Evolutionary conservation across 2,329 filamentous ascomycete species (phyloP).

Genomic region (Periconia digitata): DNA sequence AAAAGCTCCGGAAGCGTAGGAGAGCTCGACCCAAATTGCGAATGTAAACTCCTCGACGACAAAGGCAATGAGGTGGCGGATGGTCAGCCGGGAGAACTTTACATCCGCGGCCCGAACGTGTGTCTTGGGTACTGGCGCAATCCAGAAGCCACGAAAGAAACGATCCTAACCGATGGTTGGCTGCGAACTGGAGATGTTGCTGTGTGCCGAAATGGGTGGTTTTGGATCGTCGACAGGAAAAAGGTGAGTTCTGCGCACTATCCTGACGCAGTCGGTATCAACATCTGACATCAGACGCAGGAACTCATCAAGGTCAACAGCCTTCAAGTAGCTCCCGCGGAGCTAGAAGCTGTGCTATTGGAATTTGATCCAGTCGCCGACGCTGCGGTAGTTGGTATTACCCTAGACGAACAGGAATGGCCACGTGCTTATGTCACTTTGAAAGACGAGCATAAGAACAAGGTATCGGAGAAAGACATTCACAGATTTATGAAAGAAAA

Average conservation of each 20-base stretch:
- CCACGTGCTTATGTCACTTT: constrained; percentile 57
- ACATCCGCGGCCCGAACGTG: constrained; percentile 45
- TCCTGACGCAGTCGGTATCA: background rate
- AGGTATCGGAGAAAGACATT: constrained; percentile 27
- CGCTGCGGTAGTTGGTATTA: constrained; percentile 58
- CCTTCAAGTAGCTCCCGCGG: constrained; percentile 40
- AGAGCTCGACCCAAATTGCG: constrained; percentile 43
- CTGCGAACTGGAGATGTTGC: constrained; percentile 41
- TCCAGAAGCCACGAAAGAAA: constrained; percentile 41
- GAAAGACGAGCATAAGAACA: constrained; percentile 49
- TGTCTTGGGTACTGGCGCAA: constrained; percentile 48
- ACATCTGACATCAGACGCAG: constrained; percentile 8
- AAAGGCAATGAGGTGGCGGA: constrained; percentile 44
- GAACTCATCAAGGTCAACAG: constrained; percentile 49
- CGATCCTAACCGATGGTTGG: constrained; percentile 43
- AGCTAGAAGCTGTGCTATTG: constrained; percentile 54
- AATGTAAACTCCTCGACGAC: constrained; percentile 47
- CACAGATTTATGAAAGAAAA: constrained; percentile 45
- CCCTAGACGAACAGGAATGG: constrained; percentile 53
- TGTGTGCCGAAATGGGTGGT: constrained; percentile 35
- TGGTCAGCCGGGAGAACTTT: constrained; percentile 43
- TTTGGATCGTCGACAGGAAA: constrained; percentile 42
- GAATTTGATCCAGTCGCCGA: constrained; percentile 57
- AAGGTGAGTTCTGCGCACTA: constrained; percentile 24
- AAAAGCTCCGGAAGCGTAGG: constrained; percentile 44